phyloP scores from a whole-genome alignment of 768 basidiomycete genomes.

The Rhizopogon roseolus region DNA sequence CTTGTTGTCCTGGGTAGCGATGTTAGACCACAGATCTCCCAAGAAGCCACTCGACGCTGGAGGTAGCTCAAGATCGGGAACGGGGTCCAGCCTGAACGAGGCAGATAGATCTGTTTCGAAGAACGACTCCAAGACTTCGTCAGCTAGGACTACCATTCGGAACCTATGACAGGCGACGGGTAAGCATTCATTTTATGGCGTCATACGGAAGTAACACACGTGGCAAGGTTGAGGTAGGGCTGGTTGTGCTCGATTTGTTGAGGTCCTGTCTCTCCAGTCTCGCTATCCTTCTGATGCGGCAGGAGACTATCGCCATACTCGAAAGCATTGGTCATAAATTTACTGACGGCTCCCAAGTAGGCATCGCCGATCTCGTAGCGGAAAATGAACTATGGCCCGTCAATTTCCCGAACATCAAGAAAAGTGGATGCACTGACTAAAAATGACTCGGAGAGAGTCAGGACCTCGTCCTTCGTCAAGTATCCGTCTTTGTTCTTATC shows the following conservation, averaged over 20 bases:
- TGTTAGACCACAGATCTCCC: slow-evolving; percentile 85
- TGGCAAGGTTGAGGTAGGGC: slow-evolving; percentile 90
- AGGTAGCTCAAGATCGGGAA: slow-evolving; percentile 64
- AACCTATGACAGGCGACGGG: slow-evolving; percentile 49
- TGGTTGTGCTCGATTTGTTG: slow-evolving; percentile 66
- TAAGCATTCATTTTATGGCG: slow-evolving; percentile 3
- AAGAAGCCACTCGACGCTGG: slow-evolving; percentile 56
- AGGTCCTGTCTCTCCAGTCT: slow-evolving; percentile 36
- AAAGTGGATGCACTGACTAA: slow-evolving; percentile 47
- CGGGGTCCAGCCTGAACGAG: slow-evolving; percentile 77
- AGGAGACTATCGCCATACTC: slow-evolving; percentile 96
- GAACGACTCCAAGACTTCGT: slow-evolving; percentile 94
- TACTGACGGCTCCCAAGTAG: slow-evolving; percentile 92
- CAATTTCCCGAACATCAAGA: slow-evolving; percentile 5
- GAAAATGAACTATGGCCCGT: slow-evolving; percentile 83
- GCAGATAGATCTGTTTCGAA: slow-evolving; percentile 89
- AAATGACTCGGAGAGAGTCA: slow-evolving; percentile 92
- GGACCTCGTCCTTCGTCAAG: slow-evolving; percentile 92
- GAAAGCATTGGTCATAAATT: slow-evolving; percentile 97
- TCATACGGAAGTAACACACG: slow-evolving; percentile 39
- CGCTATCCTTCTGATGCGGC: slow-evolving; percentile 33
- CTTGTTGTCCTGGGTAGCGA: slow-evolving; percentile 89
- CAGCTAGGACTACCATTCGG: slow-evolving; percentile 97
- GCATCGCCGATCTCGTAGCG: slow-evolving; percentile 95
- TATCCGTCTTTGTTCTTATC: slow-evolving; percentile 96